Percentiles rank a stretch among this genome's conserved stretches.
Conservation (phyloP, 2,329 filamentous ascomycete genomes). For the Colletotrichum euphorbiae region DNA sequence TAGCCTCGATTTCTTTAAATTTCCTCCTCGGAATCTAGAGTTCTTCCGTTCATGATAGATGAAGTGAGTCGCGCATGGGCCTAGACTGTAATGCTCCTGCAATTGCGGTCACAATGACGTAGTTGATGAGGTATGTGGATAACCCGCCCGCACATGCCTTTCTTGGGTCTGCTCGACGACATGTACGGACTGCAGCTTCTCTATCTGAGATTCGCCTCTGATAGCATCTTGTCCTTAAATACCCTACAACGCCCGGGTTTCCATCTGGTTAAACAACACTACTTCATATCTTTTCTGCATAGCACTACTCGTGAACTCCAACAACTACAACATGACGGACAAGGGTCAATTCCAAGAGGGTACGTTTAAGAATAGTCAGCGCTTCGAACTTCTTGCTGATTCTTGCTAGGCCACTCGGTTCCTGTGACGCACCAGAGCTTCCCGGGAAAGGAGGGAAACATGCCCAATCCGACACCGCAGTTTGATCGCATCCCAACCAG, state of each 20-base stretch:
- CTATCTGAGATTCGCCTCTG: neutral
- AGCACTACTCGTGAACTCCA: neutral
- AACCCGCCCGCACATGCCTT: constrained; percentile 11
- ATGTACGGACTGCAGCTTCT: neutral
- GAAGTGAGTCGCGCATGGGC: constrained; percentile 4
- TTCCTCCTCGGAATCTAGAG: neutral
- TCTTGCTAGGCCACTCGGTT: constrained; percentile 50
- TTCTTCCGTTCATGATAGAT: neutral
- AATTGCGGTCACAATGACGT: constrained; percentile 39
- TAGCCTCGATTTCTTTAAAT: too few relatives aligned
- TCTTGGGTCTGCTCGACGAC: constrained; percentile 8
- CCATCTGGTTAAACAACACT: neutral
- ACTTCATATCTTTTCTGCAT: neutral
- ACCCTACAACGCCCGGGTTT: too few relatives aligned
- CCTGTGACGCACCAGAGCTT: constrained; percentile 56
- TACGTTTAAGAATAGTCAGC: neutral
- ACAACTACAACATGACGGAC: constrained; percentile 23
- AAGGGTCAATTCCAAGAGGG: constrained; percentile 42
- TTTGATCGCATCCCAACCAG: constrained; percentile 75
- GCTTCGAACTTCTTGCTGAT: constrained; percentile 1
- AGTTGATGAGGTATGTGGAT: constrained; percentile 39
- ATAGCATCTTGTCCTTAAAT: neutral
- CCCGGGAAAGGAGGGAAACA: constrained; percentile 56
- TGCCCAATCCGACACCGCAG: constrained; percentile 68
- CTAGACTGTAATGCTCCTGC: constrained; percentile 22